phyloP scores from a whole-genome alignment of 2,329 filamentous ascomycete species.

The Erysiphe pulchra region DNA sequence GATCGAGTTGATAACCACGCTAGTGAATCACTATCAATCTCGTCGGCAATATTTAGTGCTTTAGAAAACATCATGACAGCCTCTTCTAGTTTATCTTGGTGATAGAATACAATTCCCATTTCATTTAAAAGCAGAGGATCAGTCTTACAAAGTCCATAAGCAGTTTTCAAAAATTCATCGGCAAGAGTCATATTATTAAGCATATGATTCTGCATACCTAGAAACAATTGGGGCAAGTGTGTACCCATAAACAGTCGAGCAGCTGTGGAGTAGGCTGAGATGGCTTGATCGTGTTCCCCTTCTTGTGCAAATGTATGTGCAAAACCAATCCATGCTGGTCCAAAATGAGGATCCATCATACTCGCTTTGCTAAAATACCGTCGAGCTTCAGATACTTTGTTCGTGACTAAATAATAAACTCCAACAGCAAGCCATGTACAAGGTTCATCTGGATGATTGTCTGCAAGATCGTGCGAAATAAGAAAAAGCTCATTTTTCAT shows the following conservation, averaged over 20 bases:
- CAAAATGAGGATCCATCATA: constrained; percentile 93
- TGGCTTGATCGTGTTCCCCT: constrained; percentile 93
- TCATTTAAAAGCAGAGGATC: constrained; percentile 88
- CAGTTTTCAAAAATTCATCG: constrained; percentile 79
- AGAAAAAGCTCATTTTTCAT: constrained; percentile 78
- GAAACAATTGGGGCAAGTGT: constrained; percentile 79
- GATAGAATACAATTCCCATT: constrained; percentile 85
- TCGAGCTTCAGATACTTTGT: constrained; percentile 75
- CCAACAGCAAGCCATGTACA: constrained; percentile 87
- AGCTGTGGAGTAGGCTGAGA: constrained; percentile 89
- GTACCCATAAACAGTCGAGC: constrained; percentile 90
- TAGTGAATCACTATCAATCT: constrained; percentile 57
- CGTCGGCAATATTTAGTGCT: constrained; percentile 50
- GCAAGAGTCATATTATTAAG: constrained; percentile 86
- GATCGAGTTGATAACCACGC: constrained; percentile 67
- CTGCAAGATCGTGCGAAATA: constrained; percentile 74
- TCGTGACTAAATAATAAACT: constrained; percentile 76
- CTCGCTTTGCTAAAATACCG: constrained; percentile 94
- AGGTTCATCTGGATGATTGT: constrained; percentile 73
- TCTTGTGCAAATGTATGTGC: constrained; percentile 95
- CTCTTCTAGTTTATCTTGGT: constrained; percentile 54
- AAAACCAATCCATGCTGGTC: constrained; percentile 95
- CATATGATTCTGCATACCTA: constrained; percentile 95
- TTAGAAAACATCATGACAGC: constrained; percentile 55
- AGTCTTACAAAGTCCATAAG: constrained; percentile 55